Evolutionary conservation across 192 early-diverging fungal genomes (phyloP), one percentile per base, ranked within the genome.

Genomic region (Coemansia sp.): DNA sequence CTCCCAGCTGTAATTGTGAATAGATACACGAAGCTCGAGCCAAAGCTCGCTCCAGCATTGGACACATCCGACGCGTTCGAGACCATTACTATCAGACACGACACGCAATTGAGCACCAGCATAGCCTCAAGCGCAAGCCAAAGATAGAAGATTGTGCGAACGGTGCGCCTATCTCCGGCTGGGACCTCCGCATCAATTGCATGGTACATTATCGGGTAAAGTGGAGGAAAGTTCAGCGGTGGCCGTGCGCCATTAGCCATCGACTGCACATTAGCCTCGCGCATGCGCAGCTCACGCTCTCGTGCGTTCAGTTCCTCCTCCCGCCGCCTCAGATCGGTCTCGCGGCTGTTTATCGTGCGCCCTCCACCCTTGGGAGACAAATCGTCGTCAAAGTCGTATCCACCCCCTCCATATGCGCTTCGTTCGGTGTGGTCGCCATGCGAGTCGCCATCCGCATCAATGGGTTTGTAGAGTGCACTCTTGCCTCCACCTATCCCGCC

Each of bases 171-270:
- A 62, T 87, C 82, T 44, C 84, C 73, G 16, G 77, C 73, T 32
- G 92, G 90, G 53, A 92, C 88, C 71, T 91, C 89, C 8, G 64
- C 75, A 19, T 83, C 81, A 64, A 94, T 94, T 58, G 90, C 83
- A 58, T 91, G 87, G 73, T 92, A 92, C 65, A 95, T 86, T 61
- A 92, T 65, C 10, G 92, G 92, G 53, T 90, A 93, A 62, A 89
- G 89, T 49, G 90, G 90, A 4, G 92, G 92, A 61, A 92, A 92
- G 58, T 88, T 89, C 75, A 92, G 91, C 32, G 88, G 82, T n/a
- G 89, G 88, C 32, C 87, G 74, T 21, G 85, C 69, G 12, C 87
- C 87, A 25, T 74, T 73, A 0, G 67, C 71, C 71, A 79, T 49
- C 27, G 71, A 69, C 16, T 84, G 76, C 58, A 90, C 73, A 53